phyloP scores from a whole-genome alignment of 169 alveolate species.

The Plasmodium malariae region DNA sequence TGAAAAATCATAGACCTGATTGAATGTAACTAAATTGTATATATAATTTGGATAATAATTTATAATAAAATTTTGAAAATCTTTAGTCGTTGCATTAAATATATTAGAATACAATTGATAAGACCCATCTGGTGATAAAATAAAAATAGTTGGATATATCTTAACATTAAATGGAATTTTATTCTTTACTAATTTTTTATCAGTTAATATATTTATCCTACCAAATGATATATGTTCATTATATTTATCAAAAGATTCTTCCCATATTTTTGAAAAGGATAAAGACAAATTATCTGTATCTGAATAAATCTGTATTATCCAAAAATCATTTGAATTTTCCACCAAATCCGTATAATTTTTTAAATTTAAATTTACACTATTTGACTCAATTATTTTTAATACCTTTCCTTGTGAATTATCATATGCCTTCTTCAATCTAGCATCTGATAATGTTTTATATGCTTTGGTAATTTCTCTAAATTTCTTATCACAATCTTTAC shows the following conservation, averaged over 20 bases:
- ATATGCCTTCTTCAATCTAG: slow-evolving; percentile 88
- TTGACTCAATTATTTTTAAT: slow-evolving; percentile 79
- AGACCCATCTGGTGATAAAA: slow-evolving; percentile 78
- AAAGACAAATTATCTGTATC: slow-evolving; percentile 81
- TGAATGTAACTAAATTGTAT: slow-evolving; percentile 2
- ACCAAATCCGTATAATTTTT: slow-evolving; percentile 76
- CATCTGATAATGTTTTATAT: slow-evolving; percentile 90
- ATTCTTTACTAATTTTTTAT: slow-evolving; percentile 66
- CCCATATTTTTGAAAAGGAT: slow-evolving; percentile 82
- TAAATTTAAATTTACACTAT: slow-evolving; percentile 73
- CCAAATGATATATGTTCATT: slow-evolving; percentile 79
- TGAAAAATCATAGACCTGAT: background rate
- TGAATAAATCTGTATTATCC: slow-evolving; percentile 82
- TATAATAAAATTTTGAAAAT: slow-evolving; percentile 73
- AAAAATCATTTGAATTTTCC: slow-evolving; percentile 68
- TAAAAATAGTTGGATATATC: slow-evolving; percentile 80
- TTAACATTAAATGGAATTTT: slow-evolving; percentile 81
- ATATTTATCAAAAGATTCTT: slow-evolving; percentile 81
- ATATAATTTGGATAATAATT: slow-evolving; percentile 71
- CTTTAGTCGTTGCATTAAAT: slow-evolving; percentile 75
- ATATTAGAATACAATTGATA: slow-evolving; percentile 79
- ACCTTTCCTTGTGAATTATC: slow-evolving; percentile 84
- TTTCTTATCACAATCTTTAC: slow-evolving; percentile 86
- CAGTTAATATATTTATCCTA: slow-evolving; percentile 77
- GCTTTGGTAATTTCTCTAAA: slow-evolving; percentile 90